Evolutionary conservation across 371 early-diverging fungal genomes (phyloP).

Genomic region (Mucor ambiguus): DNA sequence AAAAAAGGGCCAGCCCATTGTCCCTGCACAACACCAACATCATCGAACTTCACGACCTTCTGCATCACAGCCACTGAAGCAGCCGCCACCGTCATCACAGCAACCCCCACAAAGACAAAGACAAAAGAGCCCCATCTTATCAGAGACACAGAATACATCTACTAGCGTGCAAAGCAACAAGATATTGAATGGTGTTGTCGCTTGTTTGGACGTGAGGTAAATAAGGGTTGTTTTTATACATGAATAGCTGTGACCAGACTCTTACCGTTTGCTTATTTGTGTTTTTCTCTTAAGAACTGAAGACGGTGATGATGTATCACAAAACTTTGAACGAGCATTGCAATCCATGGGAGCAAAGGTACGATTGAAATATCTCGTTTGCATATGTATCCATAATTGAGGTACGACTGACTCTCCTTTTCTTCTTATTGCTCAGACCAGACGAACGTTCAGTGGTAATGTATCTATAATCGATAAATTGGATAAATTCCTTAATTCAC

Average conservation of each 20-base stretch:
- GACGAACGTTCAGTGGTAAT: constrained; percentile 15
- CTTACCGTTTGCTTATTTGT: neutral
- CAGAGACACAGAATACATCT: constrained; percentile 6
- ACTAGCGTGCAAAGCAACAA: constrained; percentile 19
- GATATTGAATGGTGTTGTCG: constrained; percentile 44
- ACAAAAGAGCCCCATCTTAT: constrained; percentile 3
- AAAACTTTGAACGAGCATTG: constrained; percentile 45
- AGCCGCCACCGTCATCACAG: neutral
- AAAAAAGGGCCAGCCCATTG: neutral
- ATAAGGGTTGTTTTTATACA: neutral
- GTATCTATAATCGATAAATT: neutral
- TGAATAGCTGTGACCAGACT: neutral
- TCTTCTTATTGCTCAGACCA: constrained; percentile 2
- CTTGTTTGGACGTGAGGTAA: constrained; percentile 49
- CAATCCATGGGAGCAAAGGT: constrained; percentile 51
- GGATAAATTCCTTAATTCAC: neutral
- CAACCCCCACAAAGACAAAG: neutral
- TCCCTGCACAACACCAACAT: constrained; percentile 3
- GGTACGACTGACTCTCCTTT: neutral
- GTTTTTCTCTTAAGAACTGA: constrained; percentile 36
- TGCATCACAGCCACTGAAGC: constrained; percentile 1
- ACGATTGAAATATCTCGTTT: neutral
- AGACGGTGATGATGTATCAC: constrained; percentile 52
- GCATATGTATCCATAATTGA: neutral
- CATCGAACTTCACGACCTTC: constrained; percentile 3